These are phyloP conservation scores for Quercus variabilis DNA, from an alignment of 306 rosid species.

Conservation along the genomic window DNA sequence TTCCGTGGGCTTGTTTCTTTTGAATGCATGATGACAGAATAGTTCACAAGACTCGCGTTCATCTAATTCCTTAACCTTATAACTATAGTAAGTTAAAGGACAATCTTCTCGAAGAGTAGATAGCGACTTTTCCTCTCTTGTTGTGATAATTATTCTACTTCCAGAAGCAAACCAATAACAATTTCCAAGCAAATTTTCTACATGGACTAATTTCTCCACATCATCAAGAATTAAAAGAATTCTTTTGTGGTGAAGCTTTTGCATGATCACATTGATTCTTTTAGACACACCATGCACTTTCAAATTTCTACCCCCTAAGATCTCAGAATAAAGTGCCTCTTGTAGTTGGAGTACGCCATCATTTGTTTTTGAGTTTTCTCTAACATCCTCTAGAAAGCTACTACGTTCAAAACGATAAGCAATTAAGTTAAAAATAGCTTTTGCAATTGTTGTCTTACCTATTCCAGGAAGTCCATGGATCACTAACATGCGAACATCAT, in stretches of 20 bases:
- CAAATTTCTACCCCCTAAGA: background rate
- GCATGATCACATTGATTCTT: slow-evolving; percentile 12
- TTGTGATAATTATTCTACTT: slow-evolving; percentile 25
- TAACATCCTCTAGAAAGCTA: slow-evolving; percentile 17
- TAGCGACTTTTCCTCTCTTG: slow-evolving; percentile 21
- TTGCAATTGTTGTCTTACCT: slow-evolving; percentile 17
- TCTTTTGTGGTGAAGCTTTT: slow-evolving; percentile 6
- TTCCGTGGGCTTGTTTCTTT: background rate
- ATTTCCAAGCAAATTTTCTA: slow-evolving; percentile 25
- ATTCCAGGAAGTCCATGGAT: slow-evolving; percentile 5
- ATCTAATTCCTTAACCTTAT: slow-evolving; percentile 7
- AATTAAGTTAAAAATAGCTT: slow-evolving; percentile 11
- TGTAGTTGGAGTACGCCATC: slow-evolving; percentile 10
- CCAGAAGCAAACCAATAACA: slow-evolving; percentile 19
- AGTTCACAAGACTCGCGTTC: slow-evolving; percentile 13
- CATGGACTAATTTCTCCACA: slow-evolving; percentile 11
- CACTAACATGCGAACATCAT: slow-evolving; percentile 4
- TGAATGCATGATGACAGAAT: slow-evolving; percentile 18
- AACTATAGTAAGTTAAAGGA: background rate
- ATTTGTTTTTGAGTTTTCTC: slow-evolving; percentile 16
- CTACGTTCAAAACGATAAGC: slow-evolving; percentile 6
- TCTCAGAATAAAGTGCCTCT: slow-evolving; percentile 8
- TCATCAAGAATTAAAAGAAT: slow-evolving; percentile 25
- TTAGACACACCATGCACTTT: background rate
- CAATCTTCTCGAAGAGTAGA: background rate